Evolutionary conservation across 441 rosid species (phyloP), one percentile per base, ranked within the genome.

Genomic region (Populus tomentosa): DNA sequence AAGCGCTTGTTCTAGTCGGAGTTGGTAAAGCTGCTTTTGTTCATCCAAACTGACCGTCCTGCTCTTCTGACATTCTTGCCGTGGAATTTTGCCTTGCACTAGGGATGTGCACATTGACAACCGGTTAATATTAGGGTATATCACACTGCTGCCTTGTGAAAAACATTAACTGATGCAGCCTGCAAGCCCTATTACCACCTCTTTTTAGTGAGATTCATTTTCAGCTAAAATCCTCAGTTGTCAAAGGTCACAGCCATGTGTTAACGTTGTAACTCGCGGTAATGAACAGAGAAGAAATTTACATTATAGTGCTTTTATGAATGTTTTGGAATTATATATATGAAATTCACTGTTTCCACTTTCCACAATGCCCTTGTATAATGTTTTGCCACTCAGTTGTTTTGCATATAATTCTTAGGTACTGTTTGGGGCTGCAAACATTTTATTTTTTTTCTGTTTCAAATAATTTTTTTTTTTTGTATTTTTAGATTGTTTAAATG

Each of bases 1-100:
- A 88, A 81, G 82, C 95, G 98, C 56, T 82, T 96, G 69, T 91
- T 87, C 80, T 95, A 94, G 72, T 50, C 11, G 8, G 8, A 13
- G 9, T 50, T 46, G 11, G 16, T 6, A 20, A 14, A n/a, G 18
- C n/a, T 59, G 18, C 35, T 68, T 20, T 53, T 69, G 70, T 69
- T 23, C 61, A 53, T 53, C 61, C 61, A 53, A 16, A 53, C n/a
- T 53, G 61, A 53, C 61, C 61, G 8, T 53, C 61, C 61, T 53
- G 61, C 61, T 53, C 61, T 16, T 53, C 18, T 53, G 32, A 13
- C n/a, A 65, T 30, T 10, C 28, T 26, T 28, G 36, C 36, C 9
- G 69, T n/a, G 32, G 18, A 24, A 23, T 24, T 13, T 23, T 30
- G 28, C 32, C 32, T 13, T 1, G 69, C 33, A 28, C 28, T 65